phyloP scores from a whole-genome alignment of 2,329 filamentous ascomycete genomes.

The Claviceps lovelessii region DNA sequence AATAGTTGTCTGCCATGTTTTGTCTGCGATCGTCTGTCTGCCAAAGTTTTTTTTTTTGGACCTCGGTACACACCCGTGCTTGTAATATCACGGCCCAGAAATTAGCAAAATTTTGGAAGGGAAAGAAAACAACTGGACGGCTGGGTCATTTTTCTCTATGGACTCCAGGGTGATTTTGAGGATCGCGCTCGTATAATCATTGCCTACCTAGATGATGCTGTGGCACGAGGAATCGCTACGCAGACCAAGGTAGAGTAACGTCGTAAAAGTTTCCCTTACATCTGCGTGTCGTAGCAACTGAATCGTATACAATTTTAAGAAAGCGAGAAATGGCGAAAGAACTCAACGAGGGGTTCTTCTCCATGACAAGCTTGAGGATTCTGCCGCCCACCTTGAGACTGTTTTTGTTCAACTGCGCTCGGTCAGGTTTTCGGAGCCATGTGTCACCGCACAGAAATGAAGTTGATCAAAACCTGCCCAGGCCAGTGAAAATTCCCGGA shows the following conservation, averaged over 20 bases:
- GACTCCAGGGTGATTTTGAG: background rate
- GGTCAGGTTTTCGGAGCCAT: background rate
- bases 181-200: background rate
- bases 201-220: background rate
- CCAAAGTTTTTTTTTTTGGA: background rate
- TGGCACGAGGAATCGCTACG: background rate
- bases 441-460: background rate
- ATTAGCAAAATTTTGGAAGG: background rate
- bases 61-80: background rate
- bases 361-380: background rate
- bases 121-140: background rate
- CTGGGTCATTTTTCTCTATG: background rate
- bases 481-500: too few relatives aligned
- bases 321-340: background rate
- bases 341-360: background rate
- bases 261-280: background rate
- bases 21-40: too few relatives aligned
- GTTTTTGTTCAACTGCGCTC: background rate
- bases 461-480: background rate
- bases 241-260: conserved; percentile 1
- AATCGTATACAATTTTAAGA: background rate
- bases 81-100: background rate
- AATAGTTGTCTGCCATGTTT: conserved; percentile 1
- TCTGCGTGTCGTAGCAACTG: background rate
- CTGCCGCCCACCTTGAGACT: background rate